phyloP scores from a whole-genome alignment of 768 basidiomycete genomes.

The Xerocomellus intermedius region DNA sequence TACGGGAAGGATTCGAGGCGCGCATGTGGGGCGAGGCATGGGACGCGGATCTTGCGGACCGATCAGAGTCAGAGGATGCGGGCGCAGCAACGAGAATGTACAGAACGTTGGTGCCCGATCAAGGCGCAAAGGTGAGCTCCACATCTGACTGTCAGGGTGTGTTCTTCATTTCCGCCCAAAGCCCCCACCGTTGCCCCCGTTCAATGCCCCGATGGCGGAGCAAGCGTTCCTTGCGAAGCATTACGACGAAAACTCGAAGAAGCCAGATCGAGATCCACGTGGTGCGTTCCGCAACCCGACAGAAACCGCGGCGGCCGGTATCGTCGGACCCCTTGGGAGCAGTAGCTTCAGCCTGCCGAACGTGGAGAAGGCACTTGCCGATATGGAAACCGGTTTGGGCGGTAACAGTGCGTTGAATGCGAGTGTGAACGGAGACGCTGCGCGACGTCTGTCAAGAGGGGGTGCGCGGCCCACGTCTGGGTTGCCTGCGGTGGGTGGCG shows the following conservation, averaged over 20 bases:
- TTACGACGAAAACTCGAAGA: slow-evolving; percentile 89
- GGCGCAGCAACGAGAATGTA: slow-evolving; percentile 66
- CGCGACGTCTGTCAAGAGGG: slow-evolving; percentile 34
- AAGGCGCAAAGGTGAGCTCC: slow-evolving; percentile 62
- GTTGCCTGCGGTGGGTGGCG: slow-evolving; percentile 39
- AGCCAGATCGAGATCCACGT: slow-evolving; percentile 86
- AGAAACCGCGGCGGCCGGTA: slow-evolving; percentile 59
- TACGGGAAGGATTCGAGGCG: slow-evolving; percentile 90
- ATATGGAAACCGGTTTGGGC: slow-evolving; percentile 72
- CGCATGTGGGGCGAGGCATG: slow-evolving; percentile 76
- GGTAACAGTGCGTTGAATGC: slow-evolving; percentile 33
- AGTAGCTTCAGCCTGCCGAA: slow-evolving; percentile 82
- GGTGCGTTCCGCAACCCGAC: slow-evolving; percentile 79
- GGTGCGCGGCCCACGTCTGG: slow-evolving; percentile 34
- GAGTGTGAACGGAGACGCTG: slow-evolving; percentile 36
- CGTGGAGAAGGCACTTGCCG: slow-evolving; percentile 83
- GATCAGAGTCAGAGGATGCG: slow-evolving; percentile 39
- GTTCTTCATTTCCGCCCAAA: slow-evolving; percentile 26
- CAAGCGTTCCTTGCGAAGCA: slow-evolving; percentile 89
- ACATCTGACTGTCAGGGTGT: background rate
- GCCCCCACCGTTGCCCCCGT: slow-evolving; percentile 66
- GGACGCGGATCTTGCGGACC: slow-evolving; percentile 66
- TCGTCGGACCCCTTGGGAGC: slow-evolving; percentile 91
- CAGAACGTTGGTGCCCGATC: slow-evolving; percentile 69
- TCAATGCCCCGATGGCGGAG: slow-evolving; percentile 83